These are phyloP conservation scores for Gillenia trifoliata DNA, from an alignment of 306 rosid genomes.

Conservation along the genomic window DNA sequence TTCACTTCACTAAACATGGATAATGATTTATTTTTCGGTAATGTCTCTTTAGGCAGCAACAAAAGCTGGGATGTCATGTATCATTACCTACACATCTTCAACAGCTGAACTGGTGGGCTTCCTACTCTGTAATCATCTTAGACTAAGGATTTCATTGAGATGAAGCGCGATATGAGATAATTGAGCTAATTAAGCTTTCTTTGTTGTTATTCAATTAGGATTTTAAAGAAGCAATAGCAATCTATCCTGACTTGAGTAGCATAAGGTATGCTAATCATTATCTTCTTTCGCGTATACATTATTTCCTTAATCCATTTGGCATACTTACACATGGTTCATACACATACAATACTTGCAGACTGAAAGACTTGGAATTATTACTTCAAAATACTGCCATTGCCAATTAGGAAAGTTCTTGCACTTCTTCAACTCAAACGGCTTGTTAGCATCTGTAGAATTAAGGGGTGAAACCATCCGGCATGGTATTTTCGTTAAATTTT, in stretches of 20 bases:
- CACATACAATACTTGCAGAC: conserved; percentile 40
- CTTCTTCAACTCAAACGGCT: not conserved
- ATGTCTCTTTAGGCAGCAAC: conserved; percentile 66
- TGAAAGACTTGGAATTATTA: conserved; percentile 72
- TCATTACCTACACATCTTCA: conserved; percentile 77
- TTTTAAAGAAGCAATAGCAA: conserved; percentile 73
- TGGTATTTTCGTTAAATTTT: not conserved
- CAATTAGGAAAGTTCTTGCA: conserved; percentile 28
- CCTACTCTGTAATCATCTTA: not conserved
- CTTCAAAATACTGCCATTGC: conserved; percentile 56
- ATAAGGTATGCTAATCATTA: conserved; percentile 44
- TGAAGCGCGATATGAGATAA: conserved; percentile 7
- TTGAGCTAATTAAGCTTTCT: conserved; percentile 9
- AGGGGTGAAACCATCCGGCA: not conserved
- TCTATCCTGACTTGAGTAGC: conserved; percentile 77
- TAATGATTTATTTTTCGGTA: conserved; percentile 2
- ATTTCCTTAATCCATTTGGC: not conserved
- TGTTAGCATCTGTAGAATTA: not conserved
- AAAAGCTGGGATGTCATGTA: conserved; percentile 88
- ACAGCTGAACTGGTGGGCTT: conserved; percentile 74
- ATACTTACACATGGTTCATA: not conserved
- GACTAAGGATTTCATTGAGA: not conserved
- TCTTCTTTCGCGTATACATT: not conserved
- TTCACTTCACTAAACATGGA: not conserved
- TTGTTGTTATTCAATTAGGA: conserved; percentile 42